A percentile compares a stretch with the other conserved stretches of the same genome.
Evolutionary conservation across 2,329 filamentous ascomycete species (phyloP).

Genomic region (Knufia fluminis): DNA sequence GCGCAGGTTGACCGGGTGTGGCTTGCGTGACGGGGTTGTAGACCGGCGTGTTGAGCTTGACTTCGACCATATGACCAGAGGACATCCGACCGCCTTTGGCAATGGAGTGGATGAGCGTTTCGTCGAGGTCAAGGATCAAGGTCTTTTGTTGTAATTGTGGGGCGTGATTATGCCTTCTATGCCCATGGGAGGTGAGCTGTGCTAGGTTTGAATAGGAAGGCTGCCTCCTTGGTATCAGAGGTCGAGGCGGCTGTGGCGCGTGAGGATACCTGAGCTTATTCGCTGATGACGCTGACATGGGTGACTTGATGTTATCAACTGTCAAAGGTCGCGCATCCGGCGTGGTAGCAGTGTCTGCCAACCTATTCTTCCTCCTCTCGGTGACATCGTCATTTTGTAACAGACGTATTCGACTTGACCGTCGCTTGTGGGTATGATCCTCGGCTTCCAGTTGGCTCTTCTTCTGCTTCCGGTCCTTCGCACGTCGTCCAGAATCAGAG

Average conservation of each 20-base stretch:
- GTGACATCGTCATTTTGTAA: conserved; percentile 30
- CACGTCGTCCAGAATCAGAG: conserved; percentile 18
- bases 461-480: conserved; percentile 2
- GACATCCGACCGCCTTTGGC: conserved; percentile 93
- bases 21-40: conserved; percentile 37
- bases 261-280: conserved; percentile 83
- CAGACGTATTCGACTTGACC: conserved; percentile 21
- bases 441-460: not conserved
- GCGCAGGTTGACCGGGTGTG: conserved; percentile 31
- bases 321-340: conserved; percentile 52
- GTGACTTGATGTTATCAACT: conserved; percentile 78
- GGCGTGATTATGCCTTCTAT: conserved; percentile 31
- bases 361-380: conserved; percentile 43
- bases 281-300: conserved; percentile 64
- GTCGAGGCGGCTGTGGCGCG: conserved; percentile 77
- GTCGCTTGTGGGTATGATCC: conserved; percentile 12
- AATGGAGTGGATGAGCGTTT: conserved; percentile 96
- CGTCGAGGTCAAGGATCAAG: conserved; percentile 87
- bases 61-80: conserved; percentile 97
- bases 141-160: conserved; percentile 63
- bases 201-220: conserved; percentile 68
- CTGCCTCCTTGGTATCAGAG: conserved; percentile 78
- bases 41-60: conserved; percentile 68
- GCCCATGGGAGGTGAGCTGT: conserved; percentile 8
- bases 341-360: conserved; percentile 44